Evolutionary conservation across 2,329 filamentous ascomycete species (phyloP).

Genomic region (Fusarium transvaalense): DNA sequence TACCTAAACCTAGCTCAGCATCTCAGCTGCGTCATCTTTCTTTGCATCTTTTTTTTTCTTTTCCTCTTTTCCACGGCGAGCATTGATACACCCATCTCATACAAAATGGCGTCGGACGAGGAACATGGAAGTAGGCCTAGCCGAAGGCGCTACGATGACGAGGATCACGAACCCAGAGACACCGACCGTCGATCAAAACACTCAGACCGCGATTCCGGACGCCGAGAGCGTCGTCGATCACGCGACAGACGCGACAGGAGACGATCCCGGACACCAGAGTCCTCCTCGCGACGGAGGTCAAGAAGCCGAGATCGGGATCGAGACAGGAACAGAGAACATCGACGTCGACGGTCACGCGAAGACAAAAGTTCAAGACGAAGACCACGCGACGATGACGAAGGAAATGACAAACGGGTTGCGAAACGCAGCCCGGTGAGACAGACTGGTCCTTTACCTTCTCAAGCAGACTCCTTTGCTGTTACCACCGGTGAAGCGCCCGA

Average conservation of each 20-base stretch:
- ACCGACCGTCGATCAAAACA: conserved; percentile 42
- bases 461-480: conserved; percentile 70
- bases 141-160: conserved; percentile 38
- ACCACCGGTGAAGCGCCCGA: conserved; percentile 61
- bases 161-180: conserved; percentile 34
- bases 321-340: conserved; percentile 44
- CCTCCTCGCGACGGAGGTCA: conserved; percentile 42
- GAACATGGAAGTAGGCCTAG: conserved; percentile 37
- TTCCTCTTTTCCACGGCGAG: neutral
- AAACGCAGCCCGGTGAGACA: conserved; percentile 48
- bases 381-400: conserved; percentile 36
- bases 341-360: conserved; percentile 53
- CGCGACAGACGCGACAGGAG: conserved; percentile 50
- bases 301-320: conserved; percentile 48
- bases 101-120: conserved; percentile 49
- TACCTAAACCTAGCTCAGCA: conserved; percentile 13
- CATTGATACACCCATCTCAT: neutral
- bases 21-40: conserved; percentile 29
- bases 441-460: conserved; percentile 69
- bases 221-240: conserved; percentile 48
- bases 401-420: conserved; percentile 41
- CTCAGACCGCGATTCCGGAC: conserved; percentile 43
- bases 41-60: neutral
- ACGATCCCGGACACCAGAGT: conserved; percentile 52
- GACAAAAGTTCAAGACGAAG: conserved; percentile 47